Percentiles rank a stretch among this genome's conserved stretches.
phyloP scores from a whole-genome alignment of 1,139 yeast genomes.

The Komagataea norvegica region DNA sequence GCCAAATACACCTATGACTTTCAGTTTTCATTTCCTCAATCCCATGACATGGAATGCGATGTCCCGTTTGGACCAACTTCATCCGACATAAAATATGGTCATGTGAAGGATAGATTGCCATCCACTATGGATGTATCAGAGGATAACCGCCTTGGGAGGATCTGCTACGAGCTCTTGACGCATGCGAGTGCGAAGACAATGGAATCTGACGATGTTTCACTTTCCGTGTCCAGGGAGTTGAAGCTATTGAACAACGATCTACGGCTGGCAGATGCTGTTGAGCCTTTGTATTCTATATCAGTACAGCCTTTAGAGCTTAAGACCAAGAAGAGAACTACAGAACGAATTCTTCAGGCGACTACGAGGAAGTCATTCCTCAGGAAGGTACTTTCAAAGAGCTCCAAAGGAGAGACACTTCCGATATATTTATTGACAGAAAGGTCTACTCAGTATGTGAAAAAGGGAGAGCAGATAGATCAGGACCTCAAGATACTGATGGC shows the following conservation, averaged over 20 bases:
- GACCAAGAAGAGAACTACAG: neutral
- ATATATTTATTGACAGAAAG: neutral
- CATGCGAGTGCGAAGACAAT: neutral
- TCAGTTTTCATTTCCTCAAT: conserved; percentile 1
- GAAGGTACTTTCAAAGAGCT: neutral
- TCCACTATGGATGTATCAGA: conserved; percentile 2
- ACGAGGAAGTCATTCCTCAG: neutral
- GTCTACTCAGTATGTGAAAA: neutral
- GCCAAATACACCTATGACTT: neutral
- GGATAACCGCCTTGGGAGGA: neutral
- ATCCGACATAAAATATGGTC: conserved; percentile 1
- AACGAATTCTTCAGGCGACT: neutral
- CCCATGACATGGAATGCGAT: conserved; percentile 2
- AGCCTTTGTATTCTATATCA: neutral
- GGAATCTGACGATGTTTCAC: neutral
- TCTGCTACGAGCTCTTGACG: conserved; percentile 2
- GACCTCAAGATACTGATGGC: conserved; percentile 4
- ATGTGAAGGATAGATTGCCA: neutral
- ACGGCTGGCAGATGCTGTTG: neutral
- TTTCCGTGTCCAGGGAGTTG: neutral
- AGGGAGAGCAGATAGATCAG: neutral
- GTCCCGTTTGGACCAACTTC: conserved; percentile 1
- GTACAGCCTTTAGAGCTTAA: conserved; percentile 1
- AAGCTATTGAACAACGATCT: neutral
- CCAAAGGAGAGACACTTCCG: neutral